Evolutionary conservation across 2,329 filamentous ascomycete species (phyloP).

Genomic region (Fusarium sambucinum): DNA sequence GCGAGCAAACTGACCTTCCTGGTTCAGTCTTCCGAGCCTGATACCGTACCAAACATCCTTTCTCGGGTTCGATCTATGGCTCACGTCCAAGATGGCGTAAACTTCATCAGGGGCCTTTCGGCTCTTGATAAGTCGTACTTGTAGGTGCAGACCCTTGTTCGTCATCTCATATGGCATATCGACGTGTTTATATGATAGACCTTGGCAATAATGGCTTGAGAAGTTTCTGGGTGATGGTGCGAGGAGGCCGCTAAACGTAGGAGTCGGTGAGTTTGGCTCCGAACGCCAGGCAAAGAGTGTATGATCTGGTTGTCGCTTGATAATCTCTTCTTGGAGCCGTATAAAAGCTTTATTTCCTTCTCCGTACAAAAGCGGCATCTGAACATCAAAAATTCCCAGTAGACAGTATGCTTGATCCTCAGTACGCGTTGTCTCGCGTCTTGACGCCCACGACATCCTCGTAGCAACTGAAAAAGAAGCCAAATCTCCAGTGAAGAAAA

Average conservation of each 20-base stretch:
- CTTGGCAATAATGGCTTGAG: background rate
- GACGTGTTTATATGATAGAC: background rate
- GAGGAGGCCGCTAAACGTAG: constrained; percentile 21
- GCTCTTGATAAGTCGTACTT: background rate
- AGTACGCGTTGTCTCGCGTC: constrained; percentile 46
- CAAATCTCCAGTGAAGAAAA: constrained; percentile 21
- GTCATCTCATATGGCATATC: constrained; percentile 26
- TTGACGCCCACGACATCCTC: constrained; percentile 53
- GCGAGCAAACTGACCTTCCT: constrained; percentile 12
- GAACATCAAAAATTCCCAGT: constrained; percentile 52
- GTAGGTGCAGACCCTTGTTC: constrained; percentile 15
- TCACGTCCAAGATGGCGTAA: constrained; percentile 13
- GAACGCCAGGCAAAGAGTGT: constrained; percentile 50
- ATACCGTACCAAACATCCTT: constrained; percentile 8
- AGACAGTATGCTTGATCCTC: constrained; percentile 54
- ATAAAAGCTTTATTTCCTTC: constrained; percentile 52
- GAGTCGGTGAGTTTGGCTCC: background rate
- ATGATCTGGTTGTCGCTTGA: constrained; percentile 52
- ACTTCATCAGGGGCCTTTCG: background rate
- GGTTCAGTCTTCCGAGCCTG: constrained; percentile 1
- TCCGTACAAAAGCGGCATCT: constrained; percentile 55
- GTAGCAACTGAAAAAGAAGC: constrained; percentile 41
- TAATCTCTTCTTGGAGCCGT: constrained; percentile 53
- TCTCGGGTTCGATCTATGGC: background rate
- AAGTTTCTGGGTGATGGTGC: constrained; percentile 7